Evolutionary conservation across 805 yeast species (phyloP).

Genomic region (Candida cerambycidarum): DNA sequence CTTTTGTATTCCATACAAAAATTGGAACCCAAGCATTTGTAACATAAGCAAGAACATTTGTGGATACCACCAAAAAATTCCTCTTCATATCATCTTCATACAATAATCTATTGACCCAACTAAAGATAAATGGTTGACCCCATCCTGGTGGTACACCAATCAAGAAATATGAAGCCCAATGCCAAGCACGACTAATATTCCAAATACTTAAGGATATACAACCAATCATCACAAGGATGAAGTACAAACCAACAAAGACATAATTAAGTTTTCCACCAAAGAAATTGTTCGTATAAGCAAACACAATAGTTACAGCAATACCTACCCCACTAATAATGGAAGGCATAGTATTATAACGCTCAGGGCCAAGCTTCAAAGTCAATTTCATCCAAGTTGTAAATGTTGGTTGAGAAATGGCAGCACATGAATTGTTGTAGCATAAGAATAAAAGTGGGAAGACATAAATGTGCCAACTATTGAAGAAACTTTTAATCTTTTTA

Average conservation of each 20-base stretch:
- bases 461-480: constrained; percentile 50
- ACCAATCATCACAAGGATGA: constrained; percentile 40
- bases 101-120: constrained; percentile 54
- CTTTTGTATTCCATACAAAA: constrained; percentile 38
- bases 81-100: constrained; percentile 43
- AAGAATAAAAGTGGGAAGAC: constrained; percentile 43
- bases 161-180: constrained; percentile 51
- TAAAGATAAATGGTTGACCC: constrained; percentile 57
- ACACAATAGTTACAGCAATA: constrained; percentile 22
- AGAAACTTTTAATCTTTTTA: constrained; percentile 39
- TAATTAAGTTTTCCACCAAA: constrained; percentile 35
- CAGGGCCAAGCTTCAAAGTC: constrained; percentile 25
- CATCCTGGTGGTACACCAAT: constrained; percentile 47
- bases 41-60: constrained; percentile 40
- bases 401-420: constrained; percentile 36
- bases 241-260: constrained; percentile 36
- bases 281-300: constrained; percentile 32
- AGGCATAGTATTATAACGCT: constrained; percentile 34
- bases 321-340: constrained; percentile 28
- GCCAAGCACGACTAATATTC: constrained; percentile 48
- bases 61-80: constrained; percentile 37
- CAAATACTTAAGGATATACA: constrained; percentile 46
- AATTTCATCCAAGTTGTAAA: constrained; percentile 38
- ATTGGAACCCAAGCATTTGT: constrained; percentile 41
- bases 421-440: constrained; percentile 35